Evolutionary conservation across 2,329 filamentous ascomycete species (phyloP), one percentile per base, ranked within the genome.

Genomic region (Cladosporium sp.): DNA sequence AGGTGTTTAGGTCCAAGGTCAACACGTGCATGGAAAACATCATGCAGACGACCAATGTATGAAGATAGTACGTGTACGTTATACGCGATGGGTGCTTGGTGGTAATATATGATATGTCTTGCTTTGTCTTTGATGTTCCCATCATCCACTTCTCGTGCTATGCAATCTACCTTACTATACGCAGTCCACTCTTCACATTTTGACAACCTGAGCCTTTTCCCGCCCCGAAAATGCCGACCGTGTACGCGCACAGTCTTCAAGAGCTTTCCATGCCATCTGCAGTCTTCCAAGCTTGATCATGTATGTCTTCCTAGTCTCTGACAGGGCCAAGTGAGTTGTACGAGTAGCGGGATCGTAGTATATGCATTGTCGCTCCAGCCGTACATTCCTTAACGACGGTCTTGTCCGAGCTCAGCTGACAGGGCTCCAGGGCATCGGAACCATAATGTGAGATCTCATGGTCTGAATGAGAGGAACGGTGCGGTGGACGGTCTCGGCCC

Each of bases 381-480:
- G 15, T n/a, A 17, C 15, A 19, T 5, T 40, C 50, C 36, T 15
- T 11, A 52, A 40, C 50, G 15, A 14, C 2, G 8, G 15, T 28
- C 3, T 28, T 56, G 19, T 19, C 15, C 19, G 11, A 38, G 14
- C 61, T 74, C 82, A 96, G 63, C 88, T 88, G 61, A 97, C 91
- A 3, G 94, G 92, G 63, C 91, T 96, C 94, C 94, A 99, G 8
- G 92, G 89, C 88, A 97, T 92, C 12, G 94, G 91, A 61, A 97
- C 87, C 71, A 99, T 75, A 68, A 99, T 92, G 68, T 90, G 84
- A 71, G 91, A 96, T 83, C 94, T 91, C 94, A 99, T 99, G 60
- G 81, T 87, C 79, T 97, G 92, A 69, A 99, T 99, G 64, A 99
- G 82, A 34, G 94, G 94, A 49, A 99, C 94, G 1, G 94, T 99